Evolutionary conservation across 176 grass and related monocot genomes (phyloP).

Genomic region (Oryza rufipogon): DNA sequence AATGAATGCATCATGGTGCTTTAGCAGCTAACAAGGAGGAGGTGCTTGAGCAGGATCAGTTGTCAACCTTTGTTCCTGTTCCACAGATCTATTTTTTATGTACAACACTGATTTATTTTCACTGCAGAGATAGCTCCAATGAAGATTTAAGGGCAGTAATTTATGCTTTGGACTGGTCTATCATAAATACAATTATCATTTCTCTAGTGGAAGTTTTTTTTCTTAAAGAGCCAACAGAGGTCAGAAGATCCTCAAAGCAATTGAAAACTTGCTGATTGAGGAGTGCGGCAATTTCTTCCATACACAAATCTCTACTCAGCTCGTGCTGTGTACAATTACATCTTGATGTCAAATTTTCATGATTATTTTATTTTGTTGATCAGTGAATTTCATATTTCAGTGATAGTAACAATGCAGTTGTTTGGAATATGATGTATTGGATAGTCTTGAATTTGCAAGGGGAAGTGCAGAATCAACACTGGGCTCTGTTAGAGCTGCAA

Average conservation of each 20-base stretch:
- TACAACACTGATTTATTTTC: not conserved
- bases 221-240: not conserved
- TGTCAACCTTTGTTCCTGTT: not conserved
- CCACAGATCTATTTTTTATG: not conserved
- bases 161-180: not conserved
- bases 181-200: not conserved
- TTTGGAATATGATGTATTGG: slow-evolving; percentile 29
- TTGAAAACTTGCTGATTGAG: not conserved
- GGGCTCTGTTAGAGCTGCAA: slow-evolving; percentile 64
- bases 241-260: not conserved
- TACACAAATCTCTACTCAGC: not conserved
- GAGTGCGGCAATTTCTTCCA: not conserved
- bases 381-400: not conserved
- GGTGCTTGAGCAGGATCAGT: not conserved
- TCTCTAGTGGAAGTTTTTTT: not conserved
- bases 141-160: not conserved
- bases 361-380: not conserved
- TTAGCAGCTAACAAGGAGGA: not conserved
- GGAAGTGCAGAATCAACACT: slow-evolving; percentile 59
- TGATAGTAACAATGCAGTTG: not conserved
- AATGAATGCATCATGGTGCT: not conserved
- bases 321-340: not conserved
- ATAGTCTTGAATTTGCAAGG: slow-evolving; percentile 77
- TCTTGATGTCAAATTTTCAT: not conserved
- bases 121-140: too few species aligned